phyloP scores from a whole-genome alignment of 257 asterid species.

The Solanum gracilifrons region DNA sequence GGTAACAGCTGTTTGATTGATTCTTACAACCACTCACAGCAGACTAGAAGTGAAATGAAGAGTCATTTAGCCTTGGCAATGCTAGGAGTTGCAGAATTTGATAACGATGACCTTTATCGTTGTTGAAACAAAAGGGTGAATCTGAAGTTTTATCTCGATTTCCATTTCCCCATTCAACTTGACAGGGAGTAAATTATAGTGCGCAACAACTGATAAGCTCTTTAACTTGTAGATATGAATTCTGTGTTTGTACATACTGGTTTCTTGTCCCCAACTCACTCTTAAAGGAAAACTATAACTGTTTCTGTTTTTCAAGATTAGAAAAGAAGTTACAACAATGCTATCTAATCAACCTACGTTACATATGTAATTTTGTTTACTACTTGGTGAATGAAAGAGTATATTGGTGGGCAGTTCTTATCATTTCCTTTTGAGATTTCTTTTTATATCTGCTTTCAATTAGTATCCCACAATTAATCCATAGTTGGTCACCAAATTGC shows the following conservation, averaged over 20 bases:
- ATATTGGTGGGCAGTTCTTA: neutral
- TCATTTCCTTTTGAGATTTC: neutral
- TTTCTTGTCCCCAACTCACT: neutral
- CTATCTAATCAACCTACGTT: neutral
- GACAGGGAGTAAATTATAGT: neutral
- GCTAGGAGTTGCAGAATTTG: slow-evolving; percentile 71
- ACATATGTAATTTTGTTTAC: neutral
- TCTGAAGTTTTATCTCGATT: neutral
- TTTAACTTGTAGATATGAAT: neutral
- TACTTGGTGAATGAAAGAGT: neutral
- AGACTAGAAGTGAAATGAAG: slow-evolving; percentile 63
- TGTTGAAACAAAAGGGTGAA: slow-evolving; percentile 20
- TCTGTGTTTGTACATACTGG: neutral
- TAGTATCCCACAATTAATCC: neutral
- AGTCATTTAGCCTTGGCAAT: slow-evolving; percentile 84
- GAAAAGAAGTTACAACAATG: neutral
- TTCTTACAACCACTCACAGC: slow-evolving; percentile 27
- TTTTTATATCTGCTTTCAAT: neutral
- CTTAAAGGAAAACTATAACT: neutral
- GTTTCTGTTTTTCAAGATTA: neutral
- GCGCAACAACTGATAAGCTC: neutral
- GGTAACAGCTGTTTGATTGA: slow-evolving; percentile 18
- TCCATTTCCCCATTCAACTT: neutral
- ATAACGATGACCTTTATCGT: slow-evolving; percentile 42
- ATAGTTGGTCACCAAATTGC: neutral